Evolutionary conservation across 805 yeast genomes (phyloP).

Genomic region (Cyberlindnera maritima): DNA sequence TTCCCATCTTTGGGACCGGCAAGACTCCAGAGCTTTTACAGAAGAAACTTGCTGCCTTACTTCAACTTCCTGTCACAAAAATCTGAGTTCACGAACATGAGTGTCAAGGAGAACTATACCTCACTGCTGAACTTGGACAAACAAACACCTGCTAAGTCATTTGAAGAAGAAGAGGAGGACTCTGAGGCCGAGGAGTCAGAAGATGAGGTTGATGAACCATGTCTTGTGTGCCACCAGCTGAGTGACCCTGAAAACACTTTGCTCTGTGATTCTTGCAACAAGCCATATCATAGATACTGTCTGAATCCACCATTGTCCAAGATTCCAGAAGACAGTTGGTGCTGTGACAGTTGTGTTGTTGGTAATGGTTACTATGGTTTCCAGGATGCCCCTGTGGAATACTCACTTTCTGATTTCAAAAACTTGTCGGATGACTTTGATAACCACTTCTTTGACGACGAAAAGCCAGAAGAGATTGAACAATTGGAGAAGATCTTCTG

Average conservation of each 20-base stretch:
- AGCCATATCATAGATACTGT: slow-evolving; percentile 65
- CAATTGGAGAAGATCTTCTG: slow-evolving; percentile 66
- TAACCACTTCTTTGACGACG: slow-evolving; percentile 33
- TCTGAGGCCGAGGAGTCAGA: too few relatives aligned
- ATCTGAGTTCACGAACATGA: slow-evolving; percentile 22
- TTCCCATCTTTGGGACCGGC: slow-evolving; percentile 4
- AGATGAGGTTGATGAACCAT: slow-evolving; percentile 29
- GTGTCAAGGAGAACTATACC: slow-evolving; percentile 29
- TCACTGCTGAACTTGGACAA: slow-evolving; percentile 25
- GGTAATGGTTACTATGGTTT: slow-evolving; percentile 90
- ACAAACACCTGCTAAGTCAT: too few relatives aligned
- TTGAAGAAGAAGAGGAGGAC: too few relatives aligned
- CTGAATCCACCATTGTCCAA: slow-evolving; percentile 51
- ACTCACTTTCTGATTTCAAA: slow-evolving; percentile 60
- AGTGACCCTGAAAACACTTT: slow-evolving; percentile 47
- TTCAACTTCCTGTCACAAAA: slow-evolving; percentile 32
- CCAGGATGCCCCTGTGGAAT: slow-evolving; percentile 58
- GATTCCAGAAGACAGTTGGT: slow-evolving; percentile 68
- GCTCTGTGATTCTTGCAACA: slow-evolving; percentile 74
- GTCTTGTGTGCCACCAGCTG: slow-evolving; percentile 46
- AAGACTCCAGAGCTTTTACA: slow-evolving; percentile 23
- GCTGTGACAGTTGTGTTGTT: slow-evolving; percentile 77
- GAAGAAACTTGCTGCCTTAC: slow-evolving; percentile 29
- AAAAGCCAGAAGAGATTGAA: slow-evolving; percentile 36
- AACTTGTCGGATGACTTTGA: slow-evolving; percentile 50